Percentiles rank a stretch among this genome's conserved stretches.
phyloP scores from a whole-genome alignment of 2,329 filamentous ascomycete species.

The Aspergillus phoenicis region DNA sequence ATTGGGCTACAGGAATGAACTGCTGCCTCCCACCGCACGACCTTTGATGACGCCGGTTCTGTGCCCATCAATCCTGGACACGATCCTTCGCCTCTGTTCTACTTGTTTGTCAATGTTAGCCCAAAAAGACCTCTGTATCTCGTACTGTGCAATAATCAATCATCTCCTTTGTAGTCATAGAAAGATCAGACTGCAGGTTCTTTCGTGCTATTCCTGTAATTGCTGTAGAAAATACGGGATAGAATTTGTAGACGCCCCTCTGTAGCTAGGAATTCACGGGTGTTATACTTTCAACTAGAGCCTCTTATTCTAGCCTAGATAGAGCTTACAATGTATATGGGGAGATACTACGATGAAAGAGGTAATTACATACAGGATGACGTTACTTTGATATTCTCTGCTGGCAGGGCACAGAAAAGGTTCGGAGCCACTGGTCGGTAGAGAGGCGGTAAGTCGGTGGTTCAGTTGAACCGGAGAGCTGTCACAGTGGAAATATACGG shows the following conservation, averaged over 20 bases:
- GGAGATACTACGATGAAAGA: too few species aligned
- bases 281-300: too few species aligned
- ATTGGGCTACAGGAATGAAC: constrained; percentile 11
- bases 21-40: constrained; percentile 10
- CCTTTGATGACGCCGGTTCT: constrained; percentile 21
- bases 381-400: background rate
- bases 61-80: constrained; percentile 19
- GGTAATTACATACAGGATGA: background rate
- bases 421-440: background rate
- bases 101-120: constrained; percentile 32
- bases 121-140: constrained; percentile 43
- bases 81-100: constrained; percentile 29
- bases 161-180: constrained; percentile 48
- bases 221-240: background rate
- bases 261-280: too few species aligned
- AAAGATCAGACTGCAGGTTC: constrained; percentile 32
- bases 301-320: background rate
- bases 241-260: background rate
- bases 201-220: constrained; percentile 5
- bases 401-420: too few species aligned
- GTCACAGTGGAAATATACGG: too few species aligned
- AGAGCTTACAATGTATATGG: background rate
- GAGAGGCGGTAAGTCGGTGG: background rate
- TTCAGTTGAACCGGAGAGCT: background rate
- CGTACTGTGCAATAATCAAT: constrained; percentile 50